phyloP scores from a whole-genome alignment of 331 rosid species.

The Ulmus americana region DNA sequence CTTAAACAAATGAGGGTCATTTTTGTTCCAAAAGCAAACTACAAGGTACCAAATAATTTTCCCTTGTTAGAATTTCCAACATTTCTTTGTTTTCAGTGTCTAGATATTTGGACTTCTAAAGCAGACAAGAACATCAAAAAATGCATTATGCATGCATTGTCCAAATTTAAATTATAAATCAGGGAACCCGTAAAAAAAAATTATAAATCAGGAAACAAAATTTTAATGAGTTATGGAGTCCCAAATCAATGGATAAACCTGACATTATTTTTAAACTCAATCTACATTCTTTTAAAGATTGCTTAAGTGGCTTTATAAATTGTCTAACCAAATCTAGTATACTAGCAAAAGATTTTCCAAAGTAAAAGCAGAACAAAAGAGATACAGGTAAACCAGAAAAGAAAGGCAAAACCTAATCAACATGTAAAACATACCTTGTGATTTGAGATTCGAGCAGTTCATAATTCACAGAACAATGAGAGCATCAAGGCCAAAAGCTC shows the following conservation, averaged over 20 bases:
- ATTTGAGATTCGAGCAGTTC: not conserved
- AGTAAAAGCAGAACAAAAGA: not conserved
- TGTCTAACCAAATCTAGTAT: not conserved
- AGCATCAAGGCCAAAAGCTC: not conserved
- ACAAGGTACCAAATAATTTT: too few species aligned
- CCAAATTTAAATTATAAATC: not conserved
- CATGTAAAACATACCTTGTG: conserved; percentile 8
- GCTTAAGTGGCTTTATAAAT: not conserved
- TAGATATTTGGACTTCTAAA: not conserved
- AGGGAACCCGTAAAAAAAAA: not conserved
- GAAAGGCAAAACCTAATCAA: not conserved
- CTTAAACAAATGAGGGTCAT: too few species aligned
- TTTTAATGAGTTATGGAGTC: too few species aligned
- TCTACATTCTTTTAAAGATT: not conserved
- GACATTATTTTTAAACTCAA: not conserved
- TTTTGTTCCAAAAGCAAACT: too few species aligned
- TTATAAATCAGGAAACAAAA: not conserved
- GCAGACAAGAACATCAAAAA: not conserved
- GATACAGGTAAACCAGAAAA: not conserved
- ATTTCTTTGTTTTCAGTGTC: not conserved
- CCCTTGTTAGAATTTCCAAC: not conserved
- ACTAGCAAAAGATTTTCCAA: not conserved
- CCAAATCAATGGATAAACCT: not conserved
- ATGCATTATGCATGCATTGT: not conserved
- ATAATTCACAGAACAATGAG: not conserved